These are phyloP conservation scores for Xylariomycetidae sp. DNA, from an alignment of 2,329 filamentous ascomycete species.

Conservation along the genomic window DNA sequence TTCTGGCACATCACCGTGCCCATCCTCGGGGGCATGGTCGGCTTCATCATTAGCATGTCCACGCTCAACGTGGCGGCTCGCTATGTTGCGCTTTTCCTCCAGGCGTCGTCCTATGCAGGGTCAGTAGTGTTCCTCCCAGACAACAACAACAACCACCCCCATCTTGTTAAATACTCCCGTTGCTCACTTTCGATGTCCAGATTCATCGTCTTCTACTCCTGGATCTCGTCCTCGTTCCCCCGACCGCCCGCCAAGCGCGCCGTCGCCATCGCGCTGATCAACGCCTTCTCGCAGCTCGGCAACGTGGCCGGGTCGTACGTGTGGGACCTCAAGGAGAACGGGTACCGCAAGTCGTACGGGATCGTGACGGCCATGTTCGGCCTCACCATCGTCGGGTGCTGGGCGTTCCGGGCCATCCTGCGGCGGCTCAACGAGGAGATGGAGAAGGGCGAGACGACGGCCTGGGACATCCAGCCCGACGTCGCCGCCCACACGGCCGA, in stretches of 20 bases:
- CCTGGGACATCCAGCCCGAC: slow-evolving; percentile 32
- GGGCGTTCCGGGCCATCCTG: slow-evolving; percentile 42
- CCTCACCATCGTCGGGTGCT: slow-evolving; percentile 50
- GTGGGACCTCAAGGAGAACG: slow-evolving; percentile 55
- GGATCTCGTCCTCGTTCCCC: slow-evolving; percentile 54
- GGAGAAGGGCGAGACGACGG: slow-evolving; percentile 36
- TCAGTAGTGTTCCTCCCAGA: too few relatives aligned
- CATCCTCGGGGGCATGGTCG: slow-evolving; percentile 47
- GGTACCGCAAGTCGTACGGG: slow-evolving; percentile 60
- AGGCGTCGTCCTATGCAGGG: slow-evolving; percentile 53
- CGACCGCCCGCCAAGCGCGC: slow-evolving; percentile 57
- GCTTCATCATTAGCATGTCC: slow-evolving; percentile 18
- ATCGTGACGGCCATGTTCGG: slow-evolving; percentile 63
- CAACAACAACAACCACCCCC: too few relatives aligned
- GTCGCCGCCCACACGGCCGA: slow-evolving; percentile 36
- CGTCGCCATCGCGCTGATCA: slow-evolving; percentile 57
- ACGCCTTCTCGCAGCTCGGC: slow-evolving; percentile 51
- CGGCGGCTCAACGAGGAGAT: slow-evolving; percentile 42
- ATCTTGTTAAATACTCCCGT: too few relatives aligned
- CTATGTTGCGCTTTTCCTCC: slow-evolving; percentile 57
- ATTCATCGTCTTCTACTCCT: slow-evolving; percentile 55
- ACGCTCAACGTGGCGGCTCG: slow-evolving; percentile 36
- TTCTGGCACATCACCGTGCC: slow-evolving; percentile 56
- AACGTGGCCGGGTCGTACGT: slow-evolving; percentile 60
- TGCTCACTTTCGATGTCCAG: too few relatives aligned